Evolutionary conservation across 2,329 filamentous ascomycete genomes (phyloP), one percentile per base, ranked within the genome.

Genomic region (Helicocarpus griseus): DNA sequence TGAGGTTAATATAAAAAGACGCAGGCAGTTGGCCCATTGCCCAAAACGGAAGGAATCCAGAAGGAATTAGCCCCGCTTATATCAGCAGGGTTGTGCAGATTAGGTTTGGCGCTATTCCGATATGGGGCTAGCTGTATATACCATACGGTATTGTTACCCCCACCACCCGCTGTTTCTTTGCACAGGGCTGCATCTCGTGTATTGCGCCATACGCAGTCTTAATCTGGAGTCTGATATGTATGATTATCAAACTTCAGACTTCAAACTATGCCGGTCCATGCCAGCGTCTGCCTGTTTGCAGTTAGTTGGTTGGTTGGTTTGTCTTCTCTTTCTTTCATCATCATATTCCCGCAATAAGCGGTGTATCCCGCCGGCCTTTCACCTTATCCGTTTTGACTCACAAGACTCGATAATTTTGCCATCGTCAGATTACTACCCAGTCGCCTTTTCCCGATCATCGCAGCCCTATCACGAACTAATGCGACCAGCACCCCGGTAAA

Each of bases 51-150:
- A 47, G 24, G 31, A 47, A 26, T 47, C 45, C 31, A 47, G 45
- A 47, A 49, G 36, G 14, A 31, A 21, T 40, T 41, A 40, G 17
- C 5, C 14, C 36, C 19, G 4, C 28, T 40, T 40, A 40, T 5
- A 13, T 40, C 17, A 40, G 24, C 36, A 29, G 9, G 45, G 47
- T 6, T 2, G 35, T 40, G 4, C 2, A 41, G 35, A 49, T 49
- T 49, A 49, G 47, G 47, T 49, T 49, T 39, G 24, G 2, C 5
- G n/a, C 36, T 39, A 49, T 29, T 49, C 47, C 35, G 21, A 38
- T 47, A 13, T 17, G 4, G 31, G 29, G 5, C 13, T 47, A 35
- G 29, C 3, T 26, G 21, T 7, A 9, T 2, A 14, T 9, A 7
- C 5, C 8, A 5, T 9, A 43, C 31, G 31, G 31, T 35, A 35